phyloP scores from a whole-genome alignment of 768 basidiomycete genomes.

The Leccinum fibrillosum region DNA sequence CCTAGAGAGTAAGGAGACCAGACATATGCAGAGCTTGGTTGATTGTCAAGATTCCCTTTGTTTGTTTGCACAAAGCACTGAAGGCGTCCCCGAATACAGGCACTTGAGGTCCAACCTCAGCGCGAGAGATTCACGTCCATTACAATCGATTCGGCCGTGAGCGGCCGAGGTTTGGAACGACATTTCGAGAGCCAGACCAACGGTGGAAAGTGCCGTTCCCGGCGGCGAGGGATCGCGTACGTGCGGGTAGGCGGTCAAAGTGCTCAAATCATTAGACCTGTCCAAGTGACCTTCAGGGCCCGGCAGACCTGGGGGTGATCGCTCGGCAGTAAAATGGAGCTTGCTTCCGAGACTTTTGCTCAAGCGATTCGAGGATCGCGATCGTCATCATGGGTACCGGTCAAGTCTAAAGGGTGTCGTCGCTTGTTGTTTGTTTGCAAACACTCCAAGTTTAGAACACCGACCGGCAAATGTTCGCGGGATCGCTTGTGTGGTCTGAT shows the following conservation, averaged over 20 bases:
- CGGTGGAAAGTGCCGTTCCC: background rate
- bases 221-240: background rate
- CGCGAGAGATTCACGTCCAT: background rate
- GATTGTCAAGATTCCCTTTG: conserved; percentile 4
- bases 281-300: background rate
- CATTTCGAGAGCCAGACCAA: background rate
- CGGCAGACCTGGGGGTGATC: conserved; percentile 9
- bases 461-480: conserved; percentile 32
- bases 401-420: conserved; percentile 23
- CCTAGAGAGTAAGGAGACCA: background rate
- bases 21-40: conserved; percentile 4
- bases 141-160: background rate
- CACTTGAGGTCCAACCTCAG: conserved; percentile 21
- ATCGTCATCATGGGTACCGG: conserved; percentile 14
- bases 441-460: conserved; percentile 14
- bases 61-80: background rate
- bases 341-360: conserved; percentile 12
- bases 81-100: conserved; percentile 7
- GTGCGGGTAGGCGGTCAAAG: background rate
- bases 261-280: background rate
- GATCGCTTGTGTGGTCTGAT: conserved; percentile 16
- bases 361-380: conserved; percentile 31
- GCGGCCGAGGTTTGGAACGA: background rate
- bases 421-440: conserved; percentile 19
- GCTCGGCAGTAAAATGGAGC: conserved; percentile 25